phyloP scores from a whole-genome alignment of 495 filamentous ascomycete species.

The Cenococcum geophilum region DNA sequence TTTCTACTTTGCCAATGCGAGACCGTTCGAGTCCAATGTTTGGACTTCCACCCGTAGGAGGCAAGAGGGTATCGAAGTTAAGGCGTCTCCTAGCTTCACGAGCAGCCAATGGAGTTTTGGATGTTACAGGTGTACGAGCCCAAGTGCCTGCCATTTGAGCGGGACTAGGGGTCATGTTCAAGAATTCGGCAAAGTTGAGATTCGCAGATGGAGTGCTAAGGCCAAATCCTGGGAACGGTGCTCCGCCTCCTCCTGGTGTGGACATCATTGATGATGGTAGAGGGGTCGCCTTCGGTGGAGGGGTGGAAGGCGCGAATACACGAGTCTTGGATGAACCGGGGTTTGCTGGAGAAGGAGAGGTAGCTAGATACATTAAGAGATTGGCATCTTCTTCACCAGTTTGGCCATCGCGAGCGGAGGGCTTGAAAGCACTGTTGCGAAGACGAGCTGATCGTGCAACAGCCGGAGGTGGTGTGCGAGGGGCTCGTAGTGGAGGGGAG shows the following conservation, averaged over 20 bases:
- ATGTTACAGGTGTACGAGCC: conserved; percentile 44
- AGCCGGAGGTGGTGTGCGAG: conserved; percentile 64
- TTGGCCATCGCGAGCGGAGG: conserved; percentile 34
- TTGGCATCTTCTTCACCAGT: conserved; percentile 82
- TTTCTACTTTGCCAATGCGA: conserved; percentile 24
- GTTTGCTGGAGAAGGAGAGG: conserved; percentile 79
- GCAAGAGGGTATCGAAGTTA: conserved; percentile 61
- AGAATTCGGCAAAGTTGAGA: conserved; percentile 95
- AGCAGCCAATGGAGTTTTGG: conserved; percentile 54
- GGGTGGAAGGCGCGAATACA: conserved; percentile 73
- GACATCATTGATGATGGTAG: conserved; percentile 85
- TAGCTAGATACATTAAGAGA: conserved; percentile 83
- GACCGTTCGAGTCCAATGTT: conserved; percentile 32
- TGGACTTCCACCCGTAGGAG: conserved; percentile 43
- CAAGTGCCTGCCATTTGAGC: conserved; percentile 66
- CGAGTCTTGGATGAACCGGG: conserved; percentile 41
- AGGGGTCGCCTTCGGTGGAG: conserved; percentile 69
- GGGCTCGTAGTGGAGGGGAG: conserved; percentile 55
- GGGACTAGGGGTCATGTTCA: conserved; percentile 93
- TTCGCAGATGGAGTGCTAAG: conserved; percentile 57
- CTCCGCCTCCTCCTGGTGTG: conserved; percentile 66
- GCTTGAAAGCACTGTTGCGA: conserved; percentile 31
- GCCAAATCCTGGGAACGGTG: conserved; percentile 50
- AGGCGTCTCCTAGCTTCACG: conserved; percentile 55
- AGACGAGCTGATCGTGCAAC: conserved; percentile 35